Evolutionary conservation across 306 rosid genomes (phyloP).

Genomic region (Lotus japonicus): DNA sequence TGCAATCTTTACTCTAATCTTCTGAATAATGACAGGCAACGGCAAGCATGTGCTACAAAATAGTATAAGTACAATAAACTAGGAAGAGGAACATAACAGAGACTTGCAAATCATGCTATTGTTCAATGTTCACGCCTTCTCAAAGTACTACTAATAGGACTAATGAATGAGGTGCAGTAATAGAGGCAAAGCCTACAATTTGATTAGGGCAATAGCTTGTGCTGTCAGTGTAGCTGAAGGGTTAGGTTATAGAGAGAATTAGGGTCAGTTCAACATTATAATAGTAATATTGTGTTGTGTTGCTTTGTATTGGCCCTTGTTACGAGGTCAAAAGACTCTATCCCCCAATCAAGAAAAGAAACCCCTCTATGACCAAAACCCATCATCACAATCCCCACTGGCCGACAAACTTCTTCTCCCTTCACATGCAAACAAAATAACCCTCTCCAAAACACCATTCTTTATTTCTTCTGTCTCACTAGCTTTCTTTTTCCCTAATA

Average conservation of each 20-base stretch:
- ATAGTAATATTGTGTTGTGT: background rate
- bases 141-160: background rate
- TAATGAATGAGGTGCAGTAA: background rate
- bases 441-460: background rate
- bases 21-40: constrained; percentile 7
- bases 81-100: background rate
- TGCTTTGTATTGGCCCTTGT: constrained; percentile 27
- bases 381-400: constrained; percentile 17
- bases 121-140: background rate
- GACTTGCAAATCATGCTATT: background rate
- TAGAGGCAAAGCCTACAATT: constrained; percentile 16
- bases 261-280: background rate
- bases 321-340: constrained; percentile 53
- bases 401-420: constrained; percentile 47
- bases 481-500: constrained; percentile 1
- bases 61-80: background rate
- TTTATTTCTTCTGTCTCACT: background rate
- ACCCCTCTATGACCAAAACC: constrained; percentile 30
- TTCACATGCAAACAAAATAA: constrained; percentile 58
- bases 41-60: constrained; percentile 2
- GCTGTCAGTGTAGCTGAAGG: constrained; percentile 12
- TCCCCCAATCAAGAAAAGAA: constrained; percentile 33
- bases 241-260: constrained; percentile 20
- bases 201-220: background rate
- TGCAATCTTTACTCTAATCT: constrained; percentile 14